These are phyloP conservation scores for Rhododendron ovatum DNA, from an alignment of 148 eudicot species.

Conservation along the genomic window DNA sequence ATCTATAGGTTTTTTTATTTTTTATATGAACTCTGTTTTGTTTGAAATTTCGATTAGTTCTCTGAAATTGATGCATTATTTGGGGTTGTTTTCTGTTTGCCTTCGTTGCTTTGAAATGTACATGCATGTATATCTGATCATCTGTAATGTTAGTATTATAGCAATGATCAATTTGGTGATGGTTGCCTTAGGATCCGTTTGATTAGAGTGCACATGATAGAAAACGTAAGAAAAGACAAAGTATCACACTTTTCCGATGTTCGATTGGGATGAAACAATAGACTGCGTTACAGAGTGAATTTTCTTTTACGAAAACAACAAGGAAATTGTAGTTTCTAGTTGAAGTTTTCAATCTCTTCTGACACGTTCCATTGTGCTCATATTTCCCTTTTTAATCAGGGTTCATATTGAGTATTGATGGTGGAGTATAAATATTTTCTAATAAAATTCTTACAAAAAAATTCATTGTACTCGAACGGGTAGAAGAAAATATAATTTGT, in stretches of 20 bases:
- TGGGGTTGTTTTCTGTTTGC: background rate
- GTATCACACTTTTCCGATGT: too few species aligned
- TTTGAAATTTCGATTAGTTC: background rate
- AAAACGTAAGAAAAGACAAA: too few species aligned
- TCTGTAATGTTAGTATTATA: background rate
- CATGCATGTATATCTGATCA: background rate
- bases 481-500: background rate
- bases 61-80: background rate
- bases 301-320: too few species aligned
- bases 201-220: too few species aligned
- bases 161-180: background rate
- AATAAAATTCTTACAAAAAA: background rate
- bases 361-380: too few species aligned
- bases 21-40: background rate
- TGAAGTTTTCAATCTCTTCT: too few species aligned
- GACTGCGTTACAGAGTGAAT: too few species aligned
- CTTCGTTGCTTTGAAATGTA: background rate
- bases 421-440: background rate
- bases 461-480: background rate
- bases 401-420: background rate
- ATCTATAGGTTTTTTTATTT: background rate
- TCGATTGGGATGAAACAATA: too few species aligned
- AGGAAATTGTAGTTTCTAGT: too few species aligned
- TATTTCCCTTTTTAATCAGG: background rate
- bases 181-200: background rate